phyloP scores from a whole-genome alignment of 441 rosid species.

The Viola pubescens region DNA sequence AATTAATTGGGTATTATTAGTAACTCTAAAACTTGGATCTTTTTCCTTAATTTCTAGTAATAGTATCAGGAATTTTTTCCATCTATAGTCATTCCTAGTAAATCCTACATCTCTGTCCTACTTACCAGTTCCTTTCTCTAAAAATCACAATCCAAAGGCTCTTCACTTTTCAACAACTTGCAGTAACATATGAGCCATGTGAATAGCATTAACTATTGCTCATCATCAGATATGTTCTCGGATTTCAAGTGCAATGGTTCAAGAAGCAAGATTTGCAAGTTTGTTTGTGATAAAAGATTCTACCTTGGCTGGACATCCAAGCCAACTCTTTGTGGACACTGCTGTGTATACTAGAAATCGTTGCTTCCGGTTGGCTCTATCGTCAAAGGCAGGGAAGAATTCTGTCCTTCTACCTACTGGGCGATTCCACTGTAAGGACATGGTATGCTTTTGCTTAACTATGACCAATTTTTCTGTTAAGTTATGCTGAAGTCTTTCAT shows the following conservation, averaged over 20 bases:
- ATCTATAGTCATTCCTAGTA: too few species aligned
- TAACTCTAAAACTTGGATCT: too few species aligned
- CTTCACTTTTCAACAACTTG: too few species aligned
- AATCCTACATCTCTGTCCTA: too few species aligned
- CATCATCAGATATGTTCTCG: conserved; percentile 65
- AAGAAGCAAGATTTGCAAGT: conserved; percentile 41
- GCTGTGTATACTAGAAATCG: conserved; percentile 94
- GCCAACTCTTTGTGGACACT: conserved; percentile 73
- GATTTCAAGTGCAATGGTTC: conserved; percentile 42
- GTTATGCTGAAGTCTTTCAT: background rate
- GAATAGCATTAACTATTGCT: background rate
- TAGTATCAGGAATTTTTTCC: too few species aligned
- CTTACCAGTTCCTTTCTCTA: too few species aligned
- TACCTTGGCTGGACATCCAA: conserved; percentile 32
- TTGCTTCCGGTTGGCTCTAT: conserved; percentile 80
- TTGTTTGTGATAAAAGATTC: conserved; percentile 72
- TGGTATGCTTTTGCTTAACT: conserved; percentile 45
- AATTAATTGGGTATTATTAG: too few species aligned
- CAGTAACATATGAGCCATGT: too few species aligned
- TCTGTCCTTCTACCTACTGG: conserved; percentile 74
- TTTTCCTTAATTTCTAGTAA: too few species aligned
- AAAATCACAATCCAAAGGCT: too few species aligned
- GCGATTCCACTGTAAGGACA: conserved; percentile 68
- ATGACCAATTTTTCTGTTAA: background rate
- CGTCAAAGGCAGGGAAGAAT: conserved; percentile 90